Base-by-base conservation (phyloP, 768 basidiomycete species). In the Pleurotus cornucopiae region DNA sequence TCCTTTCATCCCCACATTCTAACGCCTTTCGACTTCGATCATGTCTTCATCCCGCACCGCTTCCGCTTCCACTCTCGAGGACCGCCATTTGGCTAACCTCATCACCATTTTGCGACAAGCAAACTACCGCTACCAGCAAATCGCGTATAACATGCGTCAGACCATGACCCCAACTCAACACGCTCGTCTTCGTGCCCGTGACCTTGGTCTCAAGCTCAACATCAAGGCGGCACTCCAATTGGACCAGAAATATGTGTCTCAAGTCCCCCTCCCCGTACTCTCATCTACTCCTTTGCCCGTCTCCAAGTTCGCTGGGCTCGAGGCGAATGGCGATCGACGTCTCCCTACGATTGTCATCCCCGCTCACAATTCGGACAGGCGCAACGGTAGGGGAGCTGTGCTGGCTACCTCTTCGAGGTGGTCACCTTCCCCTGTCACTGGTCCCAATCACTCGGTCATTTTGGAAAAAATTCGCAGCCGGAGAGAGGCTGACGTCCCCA, bases 151-250 rank as follows among this genome's bases (percentile, higher is more conserved):
- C 39, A 63, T 71, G 21, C 79, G 81, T 48, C 60, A 60, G 20
- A 57, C 67, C 2, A 64, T 68, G 4, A 66, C 47, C 6, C 74
- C 70, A 13, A 78, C 78, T 0, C 60, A 72, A 58, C 79, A 78
- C 61, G 84, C 84, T 7, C 77, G 74, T 54, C 71, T 64, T n/a
- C 77, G 69, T 21, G 84, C 84, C 3, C 61, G 57, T 11, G 57
- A 57, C 12, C 72, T 78, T n/a, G 71, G 75, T 25, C 78, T 85
- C 34, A 60, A 57, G 5, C 67, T 86, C 47, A 71, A 79, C 66
- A 73, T 76, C 21, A 60, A 63, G 13, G 69, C 64, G 21, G 81
- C 83, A 1, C 64, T 69, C 39, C 63, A 63, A 14, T 78, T 77
- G 53, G 72, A 77, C 4, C 68, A 66, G 11, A 63, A 58, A 34